A percentile compares a stretch with the other conserved stretches of the same genome.
These are phyloP conservation scores for Lactarius trivialis DNA, from an alignment of 768 basidiomycete species.

Conservation along the genomic window DNA sequence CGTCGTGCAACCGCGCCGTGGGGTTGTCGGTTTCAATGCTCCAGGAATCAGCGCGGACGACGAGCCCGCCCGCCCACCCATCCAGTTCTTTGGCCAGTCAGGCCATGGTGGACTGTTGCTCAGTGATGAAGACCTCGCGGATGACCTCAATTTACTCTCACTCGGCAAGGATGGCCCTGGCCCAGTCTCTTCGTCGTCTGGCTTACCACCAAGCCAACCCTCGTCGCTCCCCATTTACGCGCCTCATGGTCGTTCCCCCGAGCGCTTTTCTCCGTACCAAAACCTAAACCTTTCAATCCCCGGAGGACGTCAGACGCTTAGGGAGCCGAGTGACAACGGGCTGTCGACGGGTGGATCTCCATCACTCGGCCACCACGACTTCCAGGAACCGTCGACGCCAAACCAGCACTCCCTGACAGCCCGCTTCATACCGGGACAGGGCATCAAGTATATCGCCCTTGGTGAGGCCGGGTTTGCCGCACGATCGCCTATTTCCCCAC, in stretches of 20 bases:
- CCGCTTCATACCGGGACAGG: constrained; percentile 59
- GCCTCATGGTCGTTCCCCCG: constrained; percentile 52
- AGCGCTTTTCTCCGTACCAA: constrained; percentile 50
- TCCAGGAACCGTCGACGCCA: constrained; percentile 34
- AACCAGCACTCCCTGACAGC: constrained; percentile 39
- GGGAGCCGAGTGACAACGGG: constrained; percentile 59
- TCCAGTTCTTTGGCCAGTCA: constrained; percentile 31
- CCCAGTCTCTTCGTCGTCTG: constrained; percentile 34
- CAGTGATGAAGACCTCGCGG: constrained; percentile 75
- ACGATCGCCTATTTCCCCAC: constrained; percentile 56
- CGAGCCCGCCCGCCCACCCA: constrained; percentile 32
- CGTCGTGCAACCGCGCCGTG: constrained; percentile 68
- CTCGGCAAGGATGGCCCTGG: constrained; percentile 42
- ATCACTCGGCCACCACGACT: constrained; percentile 38
- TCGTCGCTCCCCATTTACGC: constrained; percentile 74
- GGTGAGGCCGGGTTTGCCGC: constrained; percentile 28
- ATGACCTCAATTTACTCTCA: constrained; percentile 57
- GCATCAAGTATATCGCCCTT: constrained; percentile 50
- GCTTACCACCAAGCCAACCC: constrained; percentile 56
- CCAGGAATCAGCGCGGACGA: constrained; percentile 43
- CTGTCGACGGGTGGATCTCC: constrained; percentile 48
- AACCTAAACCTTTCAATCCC: constrained; percentile 58
- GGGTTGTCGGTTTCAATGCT: constrained; percentile 63
- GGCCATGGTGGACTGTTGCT: constrained; percentile 56
- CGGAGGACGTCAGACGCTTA: constrained; percentile 42